Conservation (phyloP, 176 grass and related monocot genomes). For the Phragmites australis region DNA sequence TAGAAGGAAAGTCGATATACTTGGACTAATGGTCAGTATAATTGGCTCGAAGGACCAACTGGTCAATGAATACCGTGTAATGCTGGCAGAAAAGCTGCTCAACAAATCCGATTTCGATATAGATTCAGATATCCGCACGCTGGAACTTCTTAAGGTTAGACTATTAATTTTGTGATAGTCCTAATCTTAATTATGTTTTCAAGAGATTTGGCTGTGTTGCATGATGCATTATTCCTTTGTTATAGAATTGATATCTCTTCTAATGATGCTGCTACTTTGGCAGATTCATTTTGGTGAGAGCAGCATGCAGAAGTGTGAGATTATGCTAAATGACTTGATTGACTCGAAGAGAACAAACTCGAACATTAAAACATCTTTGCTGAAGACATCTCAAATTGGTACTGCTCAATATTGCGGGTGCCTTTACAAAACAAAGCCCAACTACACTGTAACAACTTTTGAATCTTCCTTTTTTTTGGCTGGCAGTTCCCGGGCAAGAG, state of each 20-base stretch:
- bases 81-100: slow-evolving; percentile 95
- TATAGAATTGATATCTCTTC: slow-evolving; percentile 31
- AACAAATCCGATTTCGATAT: slow-evolving; percentile 98
- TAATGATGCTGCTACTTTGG: slow-evolving; percentile 39
- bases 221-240: slow-evolving; percentile 6
- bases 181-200: slow-evolving; percentile 22
- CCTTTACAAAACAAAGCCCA: slow-evolving; percentile 19
- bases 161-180: slow-evolving; percentile 18
- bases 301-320: slow-evolving; percentile 99
- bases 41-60: slow-evolving; percentile 97
- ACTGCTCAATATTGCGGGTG: slow-evolving; percentile 33
- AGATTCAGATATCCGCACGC: slow-evolving; percentile 95
- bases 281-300: slow-evolving; percentile 98
- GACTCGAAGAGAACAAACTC: slow-evolving; percentile 96
- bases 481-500: slow-evolving; percentile 61
- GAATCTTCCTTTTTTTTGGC: slow-evolving; percentile 29
- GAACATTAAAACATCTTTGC: slow-evolving; percentile 93
- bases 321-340: slow-evolving; percentile 99
- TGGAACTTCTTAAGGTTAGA: slow-evolving; percentile 96
- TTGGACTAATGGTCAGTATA: slow-evolving; percentile 94
- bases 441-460: slow-evolving; percentile 33
- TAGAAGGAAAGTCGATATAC: slow-evolving; percentile 95
- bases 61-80: slow-evolving; percentile 94
- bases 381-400: slow-evolving; percentile 43
- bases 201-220: slow-evolving; percentile 18